Evolutionary conservation across 176 grass and related monocot genomes (phyloP).

Genomic region (Oryza longistaminata): DNA sequence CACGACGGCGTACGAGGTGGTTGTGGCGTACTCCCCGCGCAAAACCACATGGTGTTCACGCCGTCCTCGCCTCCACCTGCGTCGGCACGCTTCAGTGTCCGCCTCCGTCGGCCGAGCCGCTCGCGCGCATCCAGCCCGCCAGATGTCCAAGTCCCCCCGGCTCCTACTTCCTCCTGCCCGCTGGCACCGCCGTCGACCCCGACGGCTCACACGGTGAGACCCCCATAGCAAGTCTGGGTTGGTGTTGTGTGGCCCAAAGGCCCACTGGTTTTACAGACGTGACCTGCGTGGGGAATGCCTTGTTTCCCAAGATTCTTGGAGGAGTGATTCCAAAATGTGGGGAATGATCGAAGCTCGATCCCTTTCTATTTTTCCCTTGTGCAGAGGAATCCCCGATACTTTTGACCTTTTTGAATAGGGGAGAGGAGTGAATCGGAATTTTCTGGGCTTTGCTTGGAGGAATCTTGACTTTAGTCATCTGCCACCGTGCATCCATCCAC

Average conservation of each 20-base stretch:
- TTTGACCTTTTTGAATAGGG: slow-evolving; percentile 10
- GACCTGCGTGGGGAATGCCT: background rate
- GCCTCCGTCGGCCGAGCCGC: slow-evolving; percentile 87
- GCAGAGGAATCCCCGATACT: background rate
- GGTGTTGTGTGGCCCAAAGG: background rate
- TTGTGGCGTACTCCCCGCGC: slow-evolving; percentile 90
- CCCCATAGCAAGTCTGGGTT: background rate
- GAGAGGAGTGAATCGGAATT: background rate
- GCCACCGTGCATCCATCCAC: background rate
- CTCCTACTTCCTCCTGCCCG: slow-evolving; percentile 88
- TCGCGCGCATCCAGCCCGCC: slow-evolving; percentile 84
- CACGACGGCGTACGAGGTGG: slow-evolving; percentile 71
- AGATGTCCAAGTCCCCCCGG: slow-evolving; percentile 66
- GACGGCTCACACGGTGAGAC: slow-evolving; percentile 67
- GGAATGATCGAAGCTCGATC: background rate
- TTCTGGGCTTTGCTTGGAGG: background rate
- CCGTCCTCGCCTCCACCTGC: slow-evolving; percentile 95
- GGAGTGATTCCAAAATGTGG: background rate
- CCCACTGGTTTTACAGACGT: background rate
- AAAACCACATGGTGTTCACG: slow-evolving; percentile 99
- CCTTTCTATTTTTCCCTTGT: background rate
- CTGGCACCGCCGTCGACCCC: slow-evolving; percentile 71
- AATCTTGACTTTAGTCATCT: slow-evolving; percentile 11
- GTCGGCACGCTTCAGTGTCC: slow-evolving; percentile 98
- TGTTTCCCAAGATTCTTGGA: slow-evolving; percentile 32